Evolutionary conservation across 2,329 filamentous ascomycete genomes (phyloP), one percentile per base, ranked within the genome.

Genomic region (Hawksworthiomyces lignivorus): DNA sequence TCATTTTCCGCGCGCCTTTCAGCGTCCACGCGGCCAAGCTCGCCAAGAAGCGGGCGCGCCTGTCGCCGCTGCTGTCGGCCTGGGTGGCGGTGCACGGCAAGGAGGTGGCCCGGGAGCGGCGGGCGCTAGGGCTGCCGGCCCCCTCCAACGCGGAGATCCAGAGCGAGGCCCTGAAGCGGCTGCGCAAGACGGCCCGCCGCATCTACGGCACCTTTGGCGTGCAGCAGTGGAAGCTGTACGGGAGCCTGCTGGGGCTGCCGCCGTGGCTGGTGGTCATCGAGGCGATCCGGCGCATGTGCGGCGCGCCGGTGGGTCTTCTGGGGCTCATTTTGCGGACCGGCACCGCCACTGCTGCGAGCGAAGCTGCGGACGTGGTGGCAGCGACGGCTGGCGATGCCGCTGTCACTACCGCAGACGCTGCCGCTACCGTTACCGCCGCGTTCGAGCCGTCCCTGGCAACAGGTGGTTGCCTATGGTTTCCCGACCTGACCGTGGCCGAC

Each of bases 381-480:
- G 12, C 21, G 3, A 22, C 31, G 4, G 28, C 21, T 9, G 28
- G 34, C 4, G 34, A 34, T 20, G 33, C 21, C 7, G 12, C 29
- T 12, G 11, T 32, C 1, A 7, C 30, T 6, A 9, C 22, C 17
- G 30, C 40, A 14, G 30, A 43, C n/a, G 22, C 45, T 27, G 38
- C 36, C 14, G 17, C 33, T 15, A 33, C 38, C 14, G 15, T 32
- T 8, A 8, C 30, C 6, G 18, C 24, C 22, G 36, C 41, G 3
- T 3, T 47, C 9, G 39, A 51, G 32, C 56, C 62, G 4, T 61
- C 63, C 1, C 52, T 79, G n/a, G 52, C 61, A 1, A 61, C 67
- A 0, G 74, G 70, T 5, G 74, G 75, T 20, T 65, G 62, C 30
- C 59, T 77, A 14, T 78, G 75, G 73, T 76, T 78, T 50, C 59